Conservation (phyloP, 768 basidiomycete genomes). For the Boletellus ananas region DNA sequence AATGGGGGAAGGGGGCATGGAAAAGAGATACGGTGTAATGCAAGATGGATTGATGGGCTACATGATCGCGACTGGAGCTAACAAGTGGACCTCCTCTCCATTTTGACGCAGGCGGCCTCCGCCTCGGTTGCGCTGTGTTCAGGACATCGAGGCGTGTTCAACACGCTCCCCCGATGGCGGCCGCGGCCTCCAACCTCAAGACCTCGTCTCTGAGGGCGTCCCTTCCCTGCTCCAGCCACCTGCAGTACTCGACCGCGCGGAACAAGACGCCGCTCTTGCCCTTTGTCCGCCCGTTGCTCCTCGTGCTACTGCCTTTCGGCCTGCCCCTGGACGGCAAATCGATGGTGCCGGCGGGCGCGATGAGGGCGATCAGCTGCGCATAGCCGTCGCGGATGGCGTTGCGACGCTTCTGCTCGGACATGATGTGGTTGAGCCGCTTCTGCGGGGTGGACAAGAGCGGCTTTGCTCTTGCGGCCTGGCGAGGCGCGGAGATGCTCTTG, state of each 20-base stretch:
- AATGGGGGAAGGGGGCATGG: constrained; percentile 22
- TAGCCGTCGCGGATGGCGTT: constrained; percentile 91
- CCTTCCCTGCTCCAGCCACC: constrained; percentile 82
- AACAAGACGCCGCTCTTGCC: constrained; percentile 90
- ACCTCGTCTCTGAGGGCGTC: constrained; percentile 71
- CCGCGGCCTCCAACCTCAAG: constrained; percentile 59
- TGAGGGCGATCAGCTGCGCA: constrained; percentile 75
- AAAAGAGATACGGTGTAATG: background rate
- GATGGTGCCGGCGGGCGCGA: constrained; percentile 75
- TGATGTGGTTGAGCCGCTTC: constrained; percentile 89
- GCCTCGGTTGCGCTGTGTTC: no score
- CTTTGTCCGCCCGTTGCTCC: constrained; percentile 66
- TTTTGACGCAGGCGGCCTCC: background rate
- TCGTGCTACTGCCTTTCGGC: constrained; percentile 71
- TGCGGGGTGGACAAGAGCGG: constrained; percentile 77
- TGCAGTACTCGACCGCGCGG: constrained; percentile 80
- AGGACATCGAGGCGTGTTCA: constrained; percentile 13
- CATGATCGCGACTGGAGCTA: background rate
- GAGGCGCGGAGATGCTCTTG: constrained; percentile 22
- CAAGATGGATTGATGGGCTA: constrained; percentile 1
- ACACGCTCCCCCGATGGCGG: constrained; percentile 40
- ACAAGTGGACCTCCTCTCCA: constrained; percentile 3
- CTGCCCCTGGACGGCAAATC: constrained; percentile 75
- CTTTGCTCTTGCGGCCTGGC: constrained; percentile 43
- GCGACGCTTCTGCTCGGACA: constrained; percentile 90